A percentile compares a stretch with the other conserved stretches of the same genome.
These are phyloP conservation scores for Colletotrichum sansevieriae DNA, from an alignment of 2,329 filamentous ascomycete species.

Conservation along the genomic window DNA sequence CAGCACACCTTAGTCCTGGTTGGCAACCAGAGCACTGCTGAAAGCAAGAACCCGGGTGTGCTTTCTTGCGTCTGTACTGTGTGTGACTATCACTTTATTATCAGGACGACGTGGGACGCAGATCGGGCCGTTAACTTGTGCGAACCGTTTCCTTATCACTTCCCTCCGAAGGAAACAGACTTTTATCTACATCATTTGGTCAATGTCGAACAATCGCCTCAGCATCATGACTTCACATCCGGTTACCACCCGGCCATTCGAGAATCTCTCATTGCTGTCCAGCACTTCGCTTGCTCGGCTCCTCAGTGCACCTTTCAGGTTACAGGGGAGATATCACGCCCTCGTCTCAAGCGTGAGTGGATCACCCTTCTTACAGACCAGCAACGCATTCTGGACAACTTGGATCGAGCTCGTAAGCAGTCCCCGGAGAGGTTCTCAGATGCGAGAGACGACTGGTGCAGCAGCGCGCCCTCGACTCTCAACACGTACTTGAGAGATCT, in stretches of 20 bases:
- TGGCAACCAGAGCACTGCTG: constrained; percentile 54
- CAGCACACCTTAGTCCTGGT: constrained; percentile 47
- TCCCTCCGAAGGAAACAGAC: constrained; percentile 22
- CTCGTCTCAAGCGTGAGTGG: constrained; percentile 60
- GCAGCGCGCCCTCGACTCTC: constrained; percentile 59
- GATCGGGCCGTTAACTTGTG: constrained; percentile 48
- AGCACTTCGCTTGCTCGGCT: constrained; percentile 54
- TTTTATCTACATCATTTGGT: constrained; percentile 40
- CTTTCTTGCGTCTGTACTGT: constrained; percentile 56
- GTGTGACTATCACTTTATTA: constrained; percentile 58
- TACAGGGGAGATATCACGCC: constrained; percentile 62
- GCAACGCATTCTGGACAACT: constrained; percentile 56
- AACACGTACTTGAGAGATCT: constrained; percentile 66
- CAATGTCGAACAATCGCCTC: constrained; percentile 11
- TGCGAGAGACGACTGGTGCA: constrained; percentile 55
- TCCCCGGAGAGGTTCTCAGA: constrained; percentile 64
- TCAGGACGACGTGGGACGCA: constrained; percentile 53
- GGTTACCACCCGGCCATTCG: constrained; percentile 44
- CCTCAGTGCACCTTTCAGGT: constrained; percentile 57
- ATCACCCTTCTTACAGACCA: constrained; percentile 60
- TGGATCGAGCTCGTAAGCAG: constrained; percentile 54
- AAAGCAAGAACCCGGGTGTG: constrained; percentile 44
- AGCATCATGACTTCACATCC: neutral
- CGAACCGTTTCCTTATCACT: constrained; percentile 39
- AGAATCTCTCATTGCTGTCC: constrained; percentile 46